Evolutionary conservation across 768 basidiomycete species (phyloP).

Genomic region (Phylloporus sp.): DNA sequence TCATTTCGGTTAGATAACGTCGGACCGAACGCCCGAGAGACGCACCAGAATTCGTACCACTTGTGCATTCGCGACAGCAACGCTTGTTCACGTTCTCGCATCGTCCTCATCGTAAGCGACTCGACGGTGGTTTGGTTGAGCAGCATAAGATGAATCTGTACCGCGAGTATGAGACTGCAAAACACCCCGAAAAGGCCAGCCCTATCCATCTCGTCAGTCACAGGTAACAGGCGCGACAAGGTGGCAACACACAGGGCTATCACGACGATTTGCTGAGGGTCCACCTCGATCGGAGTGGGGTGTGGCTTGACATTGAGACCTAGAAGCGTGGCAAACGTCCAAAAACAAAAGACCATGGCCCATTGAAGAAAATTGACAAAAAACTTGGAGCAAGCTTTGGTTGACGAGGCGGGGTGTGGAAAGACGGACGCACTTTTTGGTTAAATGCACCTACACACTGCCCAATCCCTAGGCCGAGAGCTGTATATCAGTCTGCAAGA

Average conservation of each 20-base stretch:
- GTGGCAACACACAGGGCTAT: slow-evolving; percentile 63
- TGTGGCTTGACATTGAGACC: slow-evolving; percentile 42
- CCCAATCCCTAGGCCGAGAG: slow-evolving; percentile 65
- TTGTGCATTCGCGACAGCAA: slow-evolving; percentile 48
- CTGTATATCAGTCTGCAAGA: neutral
- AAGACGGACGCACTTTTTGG: slow-evolving; percentile 58
- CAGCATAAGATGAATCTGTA: slow-evolving; percentile 61
- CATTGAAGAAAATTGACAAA: slow-evolving; percentile 81
- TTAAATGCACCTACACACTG: slow-evolving; percentile 93
- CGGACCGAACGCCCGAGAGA: slow-evolving; percentile 3
- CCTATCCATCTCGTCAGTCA: slow-evolving; percentile 37
- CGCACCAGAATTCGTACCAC: slow-evolving; percentile 56
- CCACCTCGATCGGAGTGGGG: slow-evolving; percentile 34
- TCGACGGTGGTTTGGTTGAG: slow-evolving; percentile 79
- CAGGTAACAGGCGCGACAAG: too few relatives aligned
- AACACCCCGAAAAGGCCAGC: slow-evolving; percentile 72
- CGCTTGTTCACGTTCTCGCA: slow-evolving; percentile 61
- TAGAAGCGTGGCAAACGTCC: slow-evolving; percentile 59
- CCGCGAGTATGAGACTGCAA: slow-evolving; percentile 48
- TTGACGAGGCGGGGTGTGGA: neutral
- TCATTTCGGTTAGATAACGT: neutral
- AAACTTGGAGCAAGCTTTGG: slow-evolving; percentile 44
- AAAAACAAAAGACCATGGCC: slow-evolving; percentile 54
- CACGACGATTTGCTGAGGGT: slow-evolving; percentile 68
- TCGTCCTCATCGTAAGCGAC: slow-evolving; percentile 51